Conservation (phyloP, 257 asterid species). For the Salvia splendens region DNA sequence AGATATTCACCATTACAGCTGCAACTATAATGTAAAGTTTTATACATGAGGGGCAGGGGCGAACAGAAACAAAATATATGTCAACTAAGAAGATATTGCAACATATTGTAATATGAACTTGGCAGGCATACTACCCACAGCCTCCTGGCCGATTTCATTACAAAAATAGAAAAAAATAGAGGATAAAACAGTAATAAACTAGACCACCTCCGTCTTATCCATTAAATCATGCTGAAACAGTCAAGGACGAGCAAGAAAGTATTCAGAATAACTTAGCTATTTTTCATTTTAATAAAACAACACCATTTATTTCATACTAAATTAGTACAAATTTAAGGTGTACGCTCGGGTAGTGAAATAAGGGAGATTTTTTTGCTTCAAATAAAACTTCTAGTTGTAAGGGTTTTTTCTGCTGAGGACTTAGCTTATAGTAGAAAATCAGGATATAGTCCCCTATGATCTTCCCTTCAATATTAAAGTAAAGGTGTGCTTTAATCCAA, state of each 20-base stretch:
- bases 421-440: not conserved
- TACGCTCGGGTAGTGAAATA: not conserved
- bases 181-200: not conserved
- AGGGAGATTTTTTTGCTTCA: not conserved
- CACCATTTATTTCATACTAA: not conserved
- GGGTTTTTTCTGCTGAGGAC: not conserved
- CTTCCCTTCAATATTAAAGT: not conserved
- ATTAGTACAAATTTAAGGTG: not conserved
- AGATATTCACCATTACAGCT: not conserved
- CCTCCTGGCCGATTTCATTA: not conserved
- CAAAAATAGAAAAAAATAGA: not conserved
- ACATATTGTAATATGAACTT: not conserved
- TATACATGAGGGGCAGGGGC: too few species aligned
- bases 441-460: not conserved
- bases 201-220: not conserved
- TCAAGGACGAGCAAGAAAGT: constrained; percentile 6
- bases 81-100: constrained; percentile 5
- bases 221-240: not conserved
- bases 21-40: not conserved
- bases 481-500: constrained; percentile 1
- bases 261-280: not conserved
- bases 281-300: not conserved
- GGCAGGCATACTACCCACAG: not conserved
- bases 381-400: not conserved
- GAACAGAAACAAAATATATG: not conserved